These are phyloP conservation scores for Piper betle DNA, from an alignment of 164 flowering plant species.

Conservation along the genomic window DNA sequence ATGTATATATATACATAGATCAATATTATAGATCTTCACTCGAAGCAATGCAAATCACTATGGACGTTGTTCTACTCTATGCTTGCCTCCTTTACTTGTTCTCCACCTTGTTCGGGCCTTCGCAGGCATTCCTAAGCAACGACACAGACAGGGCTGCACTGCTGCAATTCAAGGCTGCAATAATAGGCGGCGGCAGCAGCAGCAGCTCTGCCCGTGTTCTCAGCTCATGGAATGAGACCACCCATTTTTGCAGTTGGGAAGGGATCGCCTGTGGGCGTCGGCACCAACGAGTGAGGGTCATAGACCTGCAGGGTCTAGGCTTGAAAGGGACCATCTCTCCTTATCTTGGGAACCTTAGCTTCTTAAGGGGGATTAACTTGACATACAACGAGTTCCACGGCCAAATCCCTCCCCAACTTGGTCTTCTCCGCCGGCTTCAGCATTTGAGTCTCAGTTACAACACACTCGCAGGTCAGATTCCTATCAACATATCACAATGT, in stretches of 20 bases:
- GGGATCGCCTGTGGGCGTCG: constrained; percentile 17
- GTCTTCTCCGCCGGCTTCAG: constrained; percentile 8
- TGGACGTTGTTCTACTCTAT: too few relatives aligned
- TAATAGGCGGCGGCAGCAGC: too few relatives aligned
- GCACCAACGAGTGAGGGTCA: constrained; percentile 7
- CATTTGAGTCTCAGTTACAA: constrained; percentile 6
- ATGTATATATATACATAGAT: too few relatives aligned
- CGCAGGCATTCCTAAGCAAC: too few relatives aligned
- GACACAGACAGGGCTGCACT: too few relatives aligned
- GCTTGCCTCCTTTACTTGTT: too few relatives aligned
- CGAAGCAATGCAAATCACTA: too few relatives aligned
- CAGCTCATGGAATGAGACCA: constrained; percentile 21
- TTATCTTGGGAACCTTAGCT: constrained; percentile 23
- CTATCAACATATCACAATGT: constrained; percentile 9
- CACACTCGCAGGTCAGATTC: constrained; percentile 11
- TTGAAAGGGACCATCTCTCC: constrained; percentile 21
- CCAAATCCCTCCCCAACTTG: constrained; percentile 15
- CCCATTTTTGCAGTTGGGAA: constrained; percentile 21
- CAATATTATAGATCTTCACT: too few relatives aligned
- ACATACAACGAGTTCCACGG: constrained; percentile 16
- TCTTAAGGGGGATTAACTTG: constrained; percentile 11
- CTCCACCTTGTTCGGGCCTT: too few relatives aligned
- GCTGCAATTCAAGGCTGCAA: too few relatives aligned
- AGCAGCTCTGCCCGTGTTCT: too few relatives aligned
- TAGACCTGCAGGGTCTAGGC: constrained; percentile 4